Percentiles rank a stretch among this genome's conserved stretches.
These are phyloP conservation scores for Cryphonectria nitschkei DNA, from an alignment of 2,329 filamentous ascomycete genomes.

Conservation along the genomic window DNA sequence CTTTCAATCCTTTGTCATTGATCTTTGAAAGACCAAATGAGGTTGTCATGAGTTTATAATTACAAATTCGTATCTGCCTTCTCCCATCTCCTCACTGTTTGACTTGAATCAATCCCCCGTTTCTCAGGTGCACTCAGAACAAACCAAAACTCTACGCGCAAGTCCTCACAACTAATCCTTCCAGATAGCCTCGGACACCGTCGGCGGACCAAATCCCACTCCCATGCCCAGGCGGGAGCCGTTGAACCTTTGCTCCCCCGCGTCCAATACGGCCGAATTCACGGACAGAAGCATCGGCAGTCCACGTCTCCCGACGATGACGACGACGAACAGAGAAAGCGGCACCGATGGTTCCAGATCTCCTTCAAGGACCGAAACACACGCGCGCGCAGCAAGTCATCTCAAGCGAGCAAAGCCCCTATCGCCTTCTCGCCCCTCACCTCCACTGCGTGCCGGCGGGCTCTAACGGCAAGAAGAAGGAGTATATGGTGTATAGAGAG, in stretches of 20 bases:
- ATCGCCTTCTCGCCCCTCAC: neutral
- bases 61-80: neutral
- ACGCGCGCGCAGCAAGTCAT: neutral
- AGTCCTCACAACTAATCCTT: neutral
- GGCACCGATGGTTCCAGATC: neutral
- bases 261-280: neutral
- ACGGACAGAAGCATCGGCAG: neutral
- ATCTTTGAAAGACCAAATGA: too few species aligned
- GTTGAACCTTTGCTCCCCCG: too few species aligned
- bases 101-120: too few species aligned
- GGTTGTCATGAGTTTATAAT: too few species aligned
- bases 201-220: neutral
- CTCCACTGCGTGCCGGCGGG: neutral
- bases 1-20: too few species aligned
- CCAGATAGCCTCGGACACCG: neutral
- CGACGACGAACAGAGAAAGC: neutral
- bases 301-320: neutral
- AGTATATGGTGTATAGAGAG: neutral
- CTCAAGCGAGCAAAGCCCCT: neutral
- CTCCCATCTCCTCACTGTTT: neutral
- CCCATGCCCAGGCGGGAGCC: neutral
- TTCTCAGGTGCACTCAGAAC: neutral
- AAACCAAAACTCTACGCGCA: neutral
- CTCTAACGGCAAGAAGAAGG: neutral
- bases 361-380: neutral